Evolutionary conservation across 2,329 filamentous ascomycete genomes (phyloP).

Genomic region (Penicillium aurantiogriseum): DNA sequence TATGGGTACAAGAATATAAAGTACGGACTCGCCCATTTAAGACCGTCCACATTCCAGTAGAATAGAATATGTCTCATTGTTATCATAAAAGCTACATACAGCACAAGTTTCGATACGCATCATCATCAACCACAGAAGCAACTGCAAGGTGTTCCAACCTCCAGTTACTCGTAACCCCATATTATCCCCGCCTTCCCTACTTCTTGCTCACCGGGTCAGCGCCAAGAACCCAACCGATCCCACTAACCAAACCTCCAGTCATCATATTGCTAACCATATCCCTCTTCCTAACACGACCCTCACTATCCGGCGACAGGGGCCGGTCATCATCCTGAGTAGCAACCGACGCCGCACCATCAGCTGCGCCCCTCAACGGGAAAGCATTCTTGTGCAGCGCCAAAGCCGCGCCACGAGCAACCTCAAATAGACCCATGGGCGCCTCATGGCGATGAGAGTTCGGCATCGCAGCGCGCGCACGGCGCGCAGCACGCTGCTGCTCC

Average conservation of each 20-base stretch:
- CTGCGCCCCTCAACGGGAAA: constrained; percentile 40
- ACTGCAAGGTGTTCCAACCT: background rate
- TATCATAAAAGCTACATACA: constrained; percentile 2
- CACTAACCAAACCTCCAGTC: constrained; percentile 60
- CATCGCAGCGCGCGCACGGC: constrained; percentile 27
- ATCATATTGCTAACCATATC: constrained; percentile 64
- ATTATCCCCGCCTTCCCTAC: background rate
- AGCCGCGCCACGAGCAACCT: constrained; percentile 52
- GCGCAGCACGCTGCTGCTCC: constrained; percentile 38
- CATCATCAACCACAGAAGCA: background rate
- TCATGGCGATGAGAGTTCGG: constrained; percentile 38
- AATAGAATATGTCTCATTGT: background rate
- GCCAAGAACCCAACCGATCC: constrained; percentile 65
- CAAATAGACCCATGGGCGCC: constrained; percentile 53
- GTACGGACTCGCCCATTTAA: background rate
- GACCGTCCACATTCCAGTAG: background rate
- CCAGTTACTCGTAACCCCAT: background rate
- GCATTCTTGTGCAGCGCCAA: constrained; percentile 49
- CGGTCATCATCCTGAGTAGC: constrained; percentile 11
- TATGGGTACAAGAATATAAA: background rate
- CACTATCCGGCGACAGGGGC: constrained; percentile 23
- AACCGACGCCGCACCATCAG: constrained; percentile 6
- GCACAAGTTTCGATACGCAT: background rate
- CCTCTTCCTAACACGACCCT: constrained; percentile 46
- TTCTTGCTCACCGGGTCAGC: constrained; percentile 45